A percentile compares a stretch with the other conserved stretches of the same genome.
Evolutionary conservation across 2,329 filamentous ascomycete species (phyloP).

Genomic region (Neonectria neomacrospora): DNA sequence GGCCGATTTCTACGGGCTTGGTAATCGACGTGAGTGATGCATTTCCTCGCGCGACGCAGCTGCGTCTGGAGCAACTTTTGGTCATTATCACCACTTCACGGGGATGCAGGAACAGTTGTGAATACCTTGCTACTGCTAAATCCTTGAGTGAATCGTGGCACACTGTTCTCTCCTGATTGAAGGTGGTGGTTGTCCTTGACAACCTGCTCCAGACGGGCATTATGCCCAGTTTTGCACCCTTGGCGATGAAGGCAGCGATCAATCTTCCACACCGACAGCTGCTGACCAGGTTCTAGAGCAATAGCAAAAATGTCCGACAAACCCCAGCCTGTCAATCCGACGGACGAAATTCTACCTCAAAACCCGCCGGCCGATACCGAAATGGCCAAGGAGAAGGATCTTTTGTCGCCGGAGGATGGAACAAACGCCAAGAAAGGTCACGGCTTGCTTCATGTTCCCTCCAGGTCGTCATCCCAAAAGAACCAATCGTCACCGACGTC

Average conservation of each 20-base stretch:
- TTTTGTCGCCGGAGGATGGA: slow-evolving; percentile 55
- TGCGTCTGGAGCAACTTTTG: slow-evolving; percentile 21
- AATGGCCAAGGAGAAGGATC: slow-evolving; percentile 57
- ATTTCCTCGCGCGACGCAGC: slow-evolving; percentile 27
- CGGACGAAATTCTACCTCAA: slow-evolving; percentile 50
- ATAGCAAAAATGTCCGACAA: slow-evolving; percentile 50
- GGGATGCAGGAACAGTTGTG: slow-evolving; percentile 13
- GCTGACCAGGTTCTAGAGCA: slow-evolving; percentile 40
- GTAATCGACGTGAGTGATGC: slow-evolving; percentile 42
- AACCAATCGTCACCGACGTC: slow-evolving; percentile 69
- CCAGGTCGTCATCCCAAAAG: slow-evolving; percentile 70
- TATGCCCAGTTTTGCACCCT: slow-evolving; percentile 9
- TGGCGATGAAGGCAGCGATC: slow-evolving; percentile 16
- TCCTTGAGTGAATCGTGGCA: background rate
- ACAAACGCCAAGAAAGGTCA: slow-evolving; percentile 60
- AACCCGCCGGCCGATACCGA: slow-evolving; percentile 49
- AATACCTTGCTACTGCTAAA: background rate
- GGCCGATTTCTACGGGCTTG: slow-evolving; percentile 37
- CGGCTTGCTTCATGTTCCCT: slow-evolving; percentile 67
- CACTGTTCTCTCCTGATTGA: background rate
- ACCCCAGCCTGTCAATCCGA: slow-evolving; percentile 40
- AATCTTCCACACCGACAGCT: slow-evolving; percentile 16
- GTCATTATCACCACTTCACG: slow-evolving; percentile 2
- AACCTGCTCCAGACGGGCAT: slow-evolving; percentile 9
- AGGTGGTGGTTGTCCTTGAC: slow-evolving; percentile 2